Percentiles rank a stretch among this genome's conserved stretches.
Conservation (phyloP, 140 eudicot genomes). For the Ambrosia hybrid region DNA sequence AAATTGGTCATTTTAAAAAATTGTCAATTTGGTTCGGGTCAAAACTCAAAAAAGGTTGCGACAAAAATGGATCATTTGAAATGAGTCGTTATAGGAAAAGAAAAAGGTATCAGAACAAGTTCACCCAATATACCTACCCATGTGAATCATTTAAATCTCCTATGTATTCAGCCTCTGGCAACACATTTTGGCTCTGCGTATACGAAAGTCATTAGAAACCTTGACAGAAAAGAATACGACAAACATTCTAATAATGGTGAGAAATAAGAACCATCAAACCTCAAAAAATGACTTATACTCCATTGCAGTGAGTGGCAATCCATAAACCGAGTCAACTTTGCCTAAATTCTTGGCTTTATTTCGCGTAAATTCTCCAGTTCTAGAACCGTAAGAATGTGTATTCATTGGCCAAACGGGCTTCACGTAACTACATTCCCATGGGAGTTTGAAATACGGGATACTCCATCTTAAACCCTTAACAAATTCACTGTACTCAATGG, state of each 20-base stretch:
- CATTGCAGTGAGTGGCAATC: conserved; percentile 75
- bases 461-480: conserved; percentile 86
- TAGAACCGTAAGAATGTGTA: conserved; percentile 45
- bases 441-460: conserved; percentile 86
- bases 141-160: conserved; percentile 47
- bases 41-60: too few species aligned
- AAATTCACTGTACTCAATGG: conserved; percentile 83
- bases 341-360: conserved; percentile 25
- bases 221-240: not conserved
- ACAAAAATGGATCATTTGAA: too few species aligned
- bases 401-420: conserved; percentile 47
- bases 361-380: conserved; percentile 25
- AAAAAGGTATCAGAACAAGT: too few species aligned
- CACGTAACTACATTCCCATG: conserved; percentile 63
- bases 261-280: conserved; percentile 40
- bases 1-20: too few species aligned
- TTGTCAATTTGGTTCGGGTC: too few species aligned
- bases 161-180: conserved; percentile 78
- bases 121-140: conserved; percentile 41
- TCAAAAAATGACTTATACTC: conserved; percentile 78
- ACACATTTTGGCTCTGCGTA: conserved; percentile 54
- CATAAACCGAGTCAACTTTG: conserved; percentile 47
- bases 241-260: not conserved
- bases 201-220: conserved; percentile 22
- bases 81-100: too few species aligned